These are phyloP conservation scores for Geotrichum fermentans DNA, from an alignment of 1,139 yeast species.

Conservation along the genomic window DNA sequence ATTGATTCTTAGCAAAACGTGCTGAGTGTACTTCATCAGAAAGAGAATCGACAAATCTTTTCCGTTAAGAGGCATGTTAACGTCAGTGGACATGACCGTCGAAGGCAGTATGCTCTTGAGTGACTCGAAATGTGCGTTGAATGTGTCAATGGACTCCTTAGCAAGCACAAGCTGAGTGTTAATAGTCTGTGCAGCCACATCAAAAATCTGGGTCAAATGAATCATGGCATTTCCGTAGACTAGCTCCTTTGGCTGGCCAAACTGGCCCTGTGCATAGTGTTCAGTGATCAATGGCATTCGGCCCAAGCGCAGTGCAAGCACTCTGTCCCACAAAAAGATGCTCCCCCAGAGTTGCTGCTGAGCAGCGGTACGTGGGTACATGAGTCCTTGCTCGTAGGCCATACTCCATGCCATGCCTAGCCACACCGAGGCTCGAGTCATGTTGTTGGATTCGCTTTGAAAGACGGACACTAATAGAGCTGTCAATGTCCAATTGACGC, in stretches of 20 bases:
- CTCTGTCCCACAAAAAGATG: constrained; percentile 24
- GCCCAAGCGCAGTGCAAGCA: constrained; percentile 18
- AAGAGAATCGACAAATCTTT: constrained; percentile 9
- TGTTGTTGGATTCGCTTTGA: constrained; percentile 21
- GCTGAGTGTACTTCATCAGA: constrained; percentile 18
- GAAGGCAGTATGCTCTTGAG: constrained; percentile 20
- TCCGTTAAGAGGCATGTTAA: constrained; percentile 5
- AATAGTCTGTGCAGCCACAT: constrained; percentile 19
- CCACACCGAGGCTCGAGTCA: constrained; percentile 24
- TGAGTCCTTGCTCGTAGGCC: constrained; percentile 21
- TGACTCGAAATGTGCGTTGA: constrained; percentile 22
- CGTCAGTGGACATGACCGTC: constrained; percentile 10
- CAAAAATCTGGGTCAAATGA: constrained; percentile 19
- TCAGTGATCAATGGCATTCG: constrained; percentile 16
- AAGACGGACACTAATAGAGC: constrained; percentile 23
- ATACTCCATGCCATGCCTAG: constrained; percentile 21
- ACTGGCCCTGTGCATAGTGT: background rate
- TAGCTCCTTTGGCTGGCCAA: constrained; percentile 4
- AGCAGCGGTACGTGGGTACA: constrained; percentile 8
- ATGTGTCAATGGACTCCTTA: constrained; percentile 20
- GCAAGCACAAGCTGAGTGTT: constrained; percentile 14
- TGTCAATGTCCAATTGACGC: background rate
- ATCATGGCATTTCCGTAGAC: constrained; percentile 4
- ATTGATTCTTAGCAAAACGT: constrained; percentile 16
- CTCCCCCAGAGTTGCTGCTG: constrained; percentile 23